Evolutionary conservation across 2,329 filamentous ascomycete species (phyloP).

Genomic region (Fusarium proliferatum): DNA sequence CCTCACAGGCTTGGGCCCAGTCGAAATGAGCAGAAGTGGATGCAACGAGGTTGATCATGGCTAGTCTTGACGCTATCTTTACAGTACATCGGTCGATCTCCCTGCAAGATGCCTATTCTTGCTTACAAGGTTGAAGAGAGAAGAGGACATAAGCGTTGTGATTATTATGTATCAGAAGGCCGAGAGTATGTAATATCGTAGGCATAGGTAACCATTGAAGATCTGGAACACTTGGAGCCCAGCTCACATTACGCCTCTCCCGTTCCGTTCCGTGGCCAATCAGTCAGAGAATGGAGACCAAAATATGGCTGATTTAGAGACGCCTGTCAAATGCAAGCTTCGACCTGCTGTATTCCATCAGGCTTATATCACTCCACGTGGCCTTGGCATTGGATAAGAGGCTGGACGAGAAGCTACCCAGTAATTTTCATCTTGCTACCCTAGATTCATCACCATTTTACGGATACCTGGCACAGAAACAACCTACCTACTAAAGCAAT

Average conservation of each 20-base stretch:
- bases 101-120: neutral
- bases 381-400: constrained; percentile 38
- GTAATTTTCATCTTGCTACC: neutral
- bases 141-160: neutral
- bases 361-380: constrained; percentile 36
- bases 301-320: neutral
- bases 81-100: constrained; percentile 28
- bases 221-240: neutral
- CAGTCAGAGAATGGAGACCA: neutral
- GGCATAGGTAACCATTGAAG: constrained; percentile 1
- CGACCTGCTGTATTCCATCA: constrained; percentile 1
- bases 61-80: constrained; percentile 33
- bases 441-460: neutral
- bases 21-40: constrained; percentile 44
- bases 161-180: neutral
- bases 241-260: constrained; percentile 23
- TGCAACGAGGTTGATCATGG: constrained; percentile 18
- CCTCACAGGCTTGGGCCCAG: constrained; percentile 15
- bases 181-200: neutral
- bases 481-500: neutral
- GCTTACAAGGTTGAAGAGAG: neutral
- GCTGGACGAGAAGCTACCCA: neutral
- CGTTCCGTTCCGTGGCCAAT: constrained; percentile 31
- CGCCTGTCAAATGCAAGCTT: constrained; percentile 15
- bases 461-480: neutral